Conservation (phyloP, 1,139 yeast genomes). For the Eremothecium gossypii region DNA sequence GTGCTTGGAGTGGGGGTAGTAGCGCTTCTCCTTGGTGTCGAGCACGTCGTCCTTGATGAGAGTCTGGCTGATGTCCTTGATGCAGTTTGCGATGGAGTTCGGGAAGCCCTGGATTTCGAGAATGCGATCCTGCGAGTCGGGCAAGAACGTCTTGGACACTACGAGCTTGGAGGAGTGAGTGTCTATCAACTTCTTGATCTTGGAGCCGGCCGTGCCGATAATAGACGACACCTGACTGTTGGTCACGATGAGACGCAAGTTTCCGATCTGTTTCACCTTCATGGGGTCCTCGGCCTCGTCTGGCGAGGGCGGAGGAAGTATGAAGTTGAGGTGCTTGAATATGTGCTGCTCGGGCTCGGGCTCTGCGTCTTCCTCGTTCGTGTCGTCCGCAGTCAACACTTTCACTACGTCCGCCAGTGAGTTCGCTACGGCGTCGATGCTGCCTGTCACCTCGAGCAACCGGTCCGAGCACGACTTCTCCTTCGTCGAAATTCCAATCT, state of each 20-base stretch:
- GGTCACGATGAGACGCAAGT: conserved; percentile 64
- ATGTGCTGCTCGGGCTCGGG: conserved; percentile 15
- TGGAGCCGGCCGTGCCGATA: conserved; percentile 75
- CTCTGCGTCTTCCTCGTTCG: conserved; percentile 5
- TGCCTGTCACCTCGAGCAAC: conserved; percentile 72
- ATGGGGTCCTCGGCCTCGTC: conserved; percentile 19
- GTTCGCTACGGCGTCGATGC: conserved; percentile 61
- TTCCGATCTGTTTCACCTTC: conserved; percentile 22
- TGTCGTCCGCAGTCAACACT: conserved; percentile 35
- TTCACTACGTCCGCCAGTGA: conserved; percentile 68
- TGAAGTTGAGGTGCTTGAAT: conserved; percentile 28
- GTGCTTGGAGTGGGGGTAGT: conserved; percentile 19
- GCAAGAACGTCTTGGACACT: conserved; percentile 77
- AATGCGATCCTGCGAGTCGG: conserved; percentile 77
- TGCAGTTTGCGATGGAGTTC: conserved; percentile 59
- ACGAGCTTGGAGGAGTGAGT: conserved; percentile 67
- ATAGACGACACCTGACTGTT: conserved; percentile 87
- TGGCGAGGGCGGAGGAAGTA: conserved; percentile 24
- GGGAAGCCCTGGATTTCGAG: conserved; percentile 84
- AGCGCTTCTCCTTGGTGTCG: conserved; percentile 16
- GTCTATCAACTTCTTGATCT: conserved; percentile 76
- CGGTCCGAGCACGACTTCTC: conserved; percentile 79
- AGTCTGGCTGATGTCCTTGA: conserved; percentile 35
- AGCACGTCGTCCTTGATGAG: conserved; percentile 17
- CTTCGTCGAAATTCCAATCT: conserved; percentile 82